Evolutionary conservation across 2,329 filamentous ascomycete genomes (phyloP).

Genomic region (Cladobotryum protrusum): DNA sequence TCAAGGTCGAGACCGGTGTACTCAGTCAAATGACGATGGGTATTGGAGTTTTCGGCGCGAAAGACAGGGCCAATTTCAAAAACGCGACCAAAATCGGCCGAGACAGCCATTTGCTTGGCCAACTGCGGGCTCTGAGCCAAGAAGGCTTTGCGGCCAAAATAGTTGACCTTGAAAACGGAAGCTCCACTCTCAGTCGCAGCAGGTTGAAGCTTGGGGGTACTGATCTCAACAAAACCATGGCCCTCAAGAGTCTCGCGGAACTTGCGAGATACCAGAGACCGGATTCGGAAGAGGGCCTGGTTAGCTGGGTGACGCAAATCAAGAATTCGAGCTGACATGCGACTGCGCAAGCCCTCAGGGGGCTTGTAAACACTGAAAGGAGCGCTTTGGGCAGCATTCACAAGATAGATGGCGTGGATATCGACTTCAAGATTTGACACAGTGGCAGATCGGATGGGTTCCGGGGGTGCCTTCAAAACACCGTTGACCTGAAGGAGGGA

Average conservation of each 20-base stretch:
- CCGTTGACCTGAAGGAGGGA: constrained; percentile 73
- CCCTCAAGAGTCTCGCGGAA: constrained; percentile 73
- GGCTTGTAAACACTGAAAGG: constrained; percentile 55
- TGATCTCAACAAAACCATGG: constrained; percentile 82
- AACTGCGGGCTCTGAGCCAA: constrained; percentile 87
- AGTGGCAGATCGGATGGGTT: constrained; percentile 68
- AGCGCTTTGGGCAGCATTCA: constrained; percentile 44
- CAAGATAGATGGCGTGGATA: constrained; percentile 49
- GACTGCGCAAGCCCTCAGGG: constrained; percentile 59
- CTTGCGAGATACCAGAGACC: constrained; percentile 70
- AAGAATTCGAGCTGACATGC: constrained; percentile 71
- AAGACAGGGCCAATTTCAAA: constrained; percentile 73
- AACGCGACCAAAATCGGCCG: constrained; percentile 80
- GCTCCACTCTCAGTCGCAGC: constrained; percentile 86
- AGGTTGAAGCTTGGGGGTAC: constrained; percentile 86
- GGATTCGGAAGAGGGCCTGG: constrained; percentile 82
- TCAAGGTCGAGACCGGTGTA: constrained; percentile 91
- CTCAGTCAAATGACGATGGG: constrained; percentile 87
- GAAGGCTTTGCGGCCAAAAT: constrained; percentile 83
- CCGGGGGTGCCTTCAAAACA: constrained; percentile 64
- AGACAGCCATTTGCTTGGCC: constrained; percentile 88
- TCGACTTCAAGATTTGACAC: constrained; percentile 72
- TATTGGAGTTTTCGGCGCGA: constrained; percentile 92
- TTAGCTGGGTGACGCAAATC: constrained; percentile 81
- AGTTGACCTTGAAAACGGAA: constrained; percentile 86